phyloP scores from a whole-genome alignment of 225 moss, liverwort and hornwort species.

The Sphagnum tenellum region DNA sequence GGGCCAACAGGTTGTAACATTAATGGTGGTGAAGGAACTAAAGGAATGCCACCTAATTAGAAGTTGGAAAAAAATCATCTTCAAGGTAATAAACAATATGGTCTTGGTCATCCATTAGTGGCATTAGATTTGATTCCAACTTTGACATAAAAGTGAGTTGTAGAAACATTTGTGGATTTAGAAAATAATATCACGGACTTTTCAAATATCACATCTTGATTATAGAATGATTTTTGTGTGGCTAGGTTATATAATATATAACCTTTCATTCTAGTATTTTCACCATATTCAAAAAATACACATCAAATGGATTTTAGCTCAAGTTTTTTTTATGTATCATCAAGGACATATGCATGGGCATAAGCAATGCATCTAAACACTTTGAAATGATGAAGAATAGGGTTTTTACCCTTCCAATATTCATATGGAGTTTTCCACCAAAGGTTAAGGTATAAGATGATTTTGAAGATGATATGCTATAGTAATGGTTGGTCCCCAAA shows the following conservation, averaged over 20 bases:
- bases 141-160: no score
- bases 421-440: not conserved
- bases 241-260: not conserved
- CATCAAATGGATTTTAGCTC: not conserved
- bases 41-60: no score
- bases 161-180: no score
- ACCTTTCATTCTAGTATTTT: not conserved
- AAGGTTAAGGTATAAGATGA: not conserved
- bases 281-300: slow-evolving; percentile 1
- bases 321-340: slow-evolving; percentile 1
- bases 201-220: slow-evolving; percentile 4
- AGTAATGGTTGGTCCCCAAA: slow-evolving; percentile 1
- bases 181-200: not conserved
- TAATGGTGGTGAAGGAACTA: no score
- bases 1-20: no score
- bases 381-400: not conserved
- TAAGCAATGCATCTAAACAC: slow-evolving; percentile 3
- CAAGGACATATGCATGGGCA: not conserved
- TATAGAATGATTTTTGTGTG: not conserved
- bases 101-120: no score
- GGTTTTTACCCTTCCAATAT: not conserved
- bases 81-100: no score
- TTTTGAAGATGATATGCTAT: slow-evolving; percentile 2
- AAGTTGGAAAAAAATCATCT: no score
- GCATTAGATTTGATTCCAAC: no score